phyloP scores from a whole-genome alignment of 2,329 filamentous ascomycete genomes.

The Balansia obtecta region DNA sequence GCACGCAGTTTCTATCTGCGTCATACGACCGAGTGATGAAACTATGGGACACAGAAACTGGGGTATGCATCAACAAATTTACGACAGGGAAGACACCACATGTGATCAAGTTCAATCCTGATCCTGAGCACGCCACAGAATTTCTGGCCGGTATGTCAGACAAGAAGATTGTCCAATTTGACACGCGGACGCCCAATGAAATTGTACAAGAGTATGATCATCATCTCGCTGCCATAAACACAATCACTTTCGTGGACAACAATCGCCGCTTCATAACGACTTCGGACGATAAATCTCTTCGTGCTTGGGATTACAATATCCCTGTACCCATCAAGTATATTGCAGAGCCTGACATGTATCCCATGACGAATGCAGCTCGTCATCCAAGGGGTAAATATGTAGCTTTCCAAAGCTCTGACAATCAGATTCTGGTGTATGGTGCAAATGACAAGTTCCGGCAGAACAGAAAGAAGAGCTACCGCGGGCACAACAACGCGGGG shows the following conservation, averaged over 20 bases:
- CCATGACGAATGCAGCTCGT: constrained; percentile 71
- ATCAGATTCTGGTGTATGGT: constrained; percentile 93
- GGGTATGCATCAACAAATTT: constrained; percentile 76
- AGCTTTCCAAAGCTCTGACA: constrained; percentile 85
- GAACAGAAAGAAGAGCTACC: constrained; percentile 93
- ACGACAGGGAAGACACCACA: constrained; percentile 92
- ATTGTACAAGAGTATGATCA: constrained; percentile 97
- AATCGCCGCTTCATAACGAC: constrained; percentile 95
- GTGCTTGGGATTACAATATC: constrained; percentile 97
- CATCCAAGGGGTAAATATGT: constrained; percentile 92
- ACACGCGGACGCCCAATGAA: constrained; percentile 64
- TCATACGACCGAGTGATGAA: constrained; percentile 96
- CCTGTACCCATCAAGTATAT: constrained; percentile 98
- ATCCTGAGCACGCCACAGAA: constrained; percentile 63
- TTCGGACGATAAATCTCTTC: constrained; percentile 88
- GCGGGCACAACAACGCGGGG: constrained; percentile 91
- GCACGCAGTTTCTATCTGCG: constrained; percentile 77
- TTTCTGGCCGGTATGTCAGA: constrained; percentile 96
- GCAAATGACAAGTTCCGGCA: constrained; percentile 92
- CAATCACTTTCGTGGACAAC: constrained; percentile 89
- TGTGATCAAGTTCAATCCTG: constrained; percentile 86
- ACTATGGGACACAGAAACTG: constrained; percentile 95
- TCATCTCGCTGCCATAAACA: constrained; percentile 95
- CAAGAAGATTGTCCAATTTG: constrained; percentile 98
- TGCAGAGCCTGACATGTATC: constrained; percentile 95